phyloP scores from a whole-genome alignment of 2,329 filamentous ascomycete genomes.

The Aspergillus spinulosporus region DNA sequence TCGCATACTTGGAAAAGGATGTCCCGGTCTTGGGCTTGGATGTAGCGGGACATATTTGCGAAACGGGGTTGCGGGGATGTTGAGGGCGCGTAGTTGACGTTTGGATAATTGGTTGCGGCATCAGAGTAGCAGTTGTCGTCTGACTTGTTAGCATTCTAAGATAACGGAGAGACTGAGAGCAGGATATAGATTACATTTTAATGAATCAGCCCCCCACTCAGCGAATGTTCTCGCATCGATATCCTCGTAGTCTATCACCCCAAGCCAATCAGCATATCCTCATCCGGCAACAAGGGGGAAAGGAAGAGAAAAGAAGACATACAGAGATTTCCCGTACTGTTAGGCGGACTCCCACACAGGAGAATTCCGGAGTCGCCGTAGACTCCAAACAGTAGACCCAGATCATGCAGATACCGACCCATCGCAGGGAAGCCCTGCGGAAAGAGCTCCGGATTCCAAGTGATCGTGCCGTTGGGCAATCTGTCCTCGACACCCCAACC shows the following conservation, averaged over 20 bases:
- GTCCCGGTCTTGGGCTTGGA: slow-evolving; percentile 43
- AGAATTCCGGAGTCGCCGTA: slow-evolving; percentile 47
- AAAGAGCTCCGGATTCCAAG: slow-evolving; percentile 44
- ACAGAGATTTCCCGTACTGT: slow-evolving; percentile 41
- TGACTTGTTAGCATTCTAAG: neutral
- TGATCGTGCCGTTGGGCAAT: slow-evolving; percentile 40
- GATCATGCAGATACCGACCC: slow-evolving; percentile 40
- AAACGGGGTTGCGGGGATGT: slow-evolving; percentile 47
- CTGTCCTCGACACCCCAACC: slow-evolving; percentile 54
- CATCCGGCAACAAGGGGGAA: too few relatives aligned
- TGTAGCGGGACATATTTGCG: slow-evolving; percentile 48
- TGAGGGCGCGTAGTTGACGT: slow-evolving; percentile 43
- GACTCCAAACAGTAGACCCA: slow-evolving; percentile 47
- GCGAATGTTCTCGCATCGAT: slow-evolving; percentile 42
- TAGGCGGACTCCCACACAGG: slow-evolving; percentile 38
- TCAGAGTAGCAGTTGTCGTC: slow-evolving; percentile 55
- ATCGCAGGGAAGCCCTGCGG: slow-evolving; percentile 46
- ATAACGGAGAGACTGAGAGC: neutral
- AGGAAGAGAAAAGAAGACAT: slow-evolving; percentile 9
- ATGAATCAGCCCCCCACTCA: slow-evolving; percentile 43
- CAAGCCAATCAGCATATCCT: too few relatives aligned
- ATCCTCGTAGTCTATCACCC: slow-evolving; percentile 43
- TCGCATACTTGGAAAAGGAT: slow-evolving; percentile 56
- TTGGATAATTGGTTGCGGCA: slow-evolving; percentile 40
- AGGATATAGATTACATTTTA: slow-evolving; percentile 49